Evolutionary conservation across 352 stramenopile species (phyloP).

Genomic region (Phytopythium boreale): DNA sequence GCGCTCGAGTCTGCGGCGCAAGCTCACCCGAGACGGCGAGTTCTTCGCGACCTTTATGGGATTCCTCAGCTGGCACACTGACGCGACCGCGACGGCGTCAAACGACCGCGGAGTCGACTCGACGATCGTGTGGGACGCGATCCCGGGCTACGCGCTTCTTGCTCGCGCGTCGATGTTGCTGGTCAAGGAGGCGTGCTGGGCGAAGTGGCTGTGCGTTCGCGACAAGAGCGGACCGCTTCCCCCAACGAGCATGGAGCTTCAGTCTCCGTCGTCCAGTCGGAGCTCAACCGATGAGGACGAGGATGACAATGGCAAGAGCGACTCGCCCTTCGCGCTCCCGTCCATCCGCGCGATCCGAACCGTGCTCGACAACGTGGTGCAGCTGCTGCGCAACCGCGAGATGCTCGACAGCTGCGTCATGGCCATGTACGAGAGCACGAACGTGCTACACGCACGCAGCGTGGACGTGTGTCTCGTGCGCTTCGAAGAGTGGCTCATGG

Average conservation of each 20-base stretch:
- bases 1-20: constrained; percentile 44
- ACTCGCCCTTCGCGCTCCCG: constrained; percentile 42
- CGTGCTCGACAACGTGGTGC: constrained; percentile 48
- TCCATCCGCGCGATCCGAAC: constrained; percentile 47
- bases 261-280: constrained; percentile 10
- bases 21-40: constrained; percentile 61
- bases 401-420: constrained; percentile 62
- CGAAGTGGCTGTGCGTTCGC: constrained; percentile 55
- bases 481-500: constrained; percentile 73
- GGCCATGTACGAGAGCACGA: constrained; percentile 73
- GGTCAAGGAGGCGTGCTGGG: constrained; percentile 64
- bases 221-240: constrained; percentile 37
- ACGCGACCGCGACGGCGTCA: constrained; percentile 18
- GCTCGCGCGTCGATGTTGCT: constrained; percentile 54
- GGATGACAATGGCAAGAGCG: constrained; percentile 22
- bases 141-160: constrained; percentile 64
- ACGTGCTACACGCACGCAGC: constrained; percentile 59
- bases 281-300: constrained; percentile 9
- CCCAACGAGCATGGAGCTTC: constrained; percentile 25
- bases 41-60: constrained; percentile 77
- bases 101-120: background rate
- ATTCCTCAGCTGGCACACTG: constrained; percentile 44
- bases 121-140: constrained; percentile 34
- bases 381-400: constrained; percentile 60
- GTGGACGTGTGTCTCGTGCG: constrained; percentile 53